These are phyloP conservation scores for Annulohypoxylon stygium DNA, from an alignment of 495 filamentous ascomycete genomes.

Conservation along the genomic window DNA sequence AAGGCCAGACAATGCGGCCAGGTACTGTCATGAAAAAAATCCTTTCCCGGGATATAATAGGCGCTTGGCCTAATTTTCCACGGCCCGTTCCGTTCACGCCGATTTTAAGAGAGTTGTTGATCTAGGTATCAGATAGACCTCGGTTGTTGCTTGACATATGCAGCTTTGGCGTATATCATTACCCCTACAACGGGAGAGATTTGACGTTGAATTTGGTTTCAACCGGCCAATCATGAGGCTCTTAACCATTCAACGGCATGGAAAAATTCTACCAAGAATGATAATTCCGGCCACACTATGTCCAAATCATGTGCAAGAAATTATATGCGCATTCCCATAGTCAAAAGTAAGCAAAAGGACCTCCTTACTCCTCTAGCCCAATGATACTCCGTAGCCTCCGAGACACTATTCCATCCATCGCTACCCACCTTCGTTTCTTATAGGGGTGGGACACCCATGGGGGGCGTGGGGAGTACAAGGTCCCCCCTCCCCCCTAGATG, in stretches of 20 bases:
- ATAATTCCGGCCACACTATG: conserved; percentile 47
- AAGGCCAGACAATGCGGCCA: conserved; percentile 40
- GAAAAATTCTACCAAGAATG: conserved; percentile 37
- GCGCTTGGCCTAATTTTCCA: conserved; percentile 38
- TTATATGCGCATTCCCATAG: conserved; percentile 51
- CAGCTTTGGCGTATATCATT: conserved; percentile 34
- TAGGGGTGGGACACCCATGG: conserved; percentile 31
- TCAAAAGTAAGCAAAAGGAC: conserved; percentile 44
- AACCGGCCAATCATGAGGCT: conserved; percentile 37
- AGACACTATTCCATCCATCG: conserved; percentile 41
- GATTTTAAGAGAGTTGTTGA: conserved; percentile 36
- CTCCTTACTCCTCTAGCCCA: conserved; percentile 46
- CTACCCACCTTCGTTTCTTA: conserved; percentile 37
- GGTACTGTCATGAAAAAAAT: conserved; percentile 36
- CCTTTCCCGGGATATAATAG: conserved; percentile 38
- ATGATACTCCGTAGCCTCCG: conserved; percentile 41
- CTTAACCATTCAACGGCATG: conserved; percentile 25
- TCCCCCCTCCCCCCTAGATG: conserved; percentile 25
- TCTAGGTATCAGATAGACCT: conserved; percentile 32
- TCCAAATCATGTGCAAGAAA: conserved; percentile 53
- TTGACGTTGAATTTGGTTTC: conserved; percentile 40
- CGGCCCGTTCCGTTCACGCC: conserved; percentile 46
- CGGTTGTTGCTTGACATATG: conserved; percentile 30
- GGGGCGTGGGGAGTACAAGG: conserved; percentile 45
- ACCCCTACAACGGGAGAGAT: conserved; percentile 10